Conservation (phyloP, 768 basidiomycete genomes). For the Floccularia luteovirens region DNA sequence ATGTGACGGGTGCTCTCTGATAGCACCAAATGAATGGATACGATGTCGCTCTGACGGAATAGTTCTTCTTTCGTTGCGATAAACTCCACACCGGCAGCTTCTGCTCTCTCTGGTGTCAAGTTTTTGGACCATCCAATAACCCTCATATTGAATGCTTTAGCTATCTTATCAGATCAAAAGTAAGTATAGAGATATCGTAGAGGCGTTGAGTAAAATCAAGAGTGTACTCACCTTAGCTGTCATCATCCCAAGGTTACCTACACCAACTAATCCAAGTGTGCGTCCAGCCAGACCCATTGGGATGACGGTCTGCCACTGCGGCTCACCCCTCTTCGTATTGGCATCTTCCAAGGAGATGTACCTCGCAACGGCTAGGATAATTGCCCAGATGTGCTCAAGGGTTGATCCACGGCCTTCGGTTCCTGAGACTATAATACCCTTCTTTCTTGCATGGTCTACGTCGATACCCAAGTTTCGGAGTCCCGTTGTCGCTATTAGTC, state of each 20-base stretch:
- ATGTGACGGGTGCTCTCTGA: constrained; percentile 42
- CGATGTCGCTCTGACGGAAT: constrained; percentile 44
- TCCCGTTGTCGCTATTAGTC: constrained; percentile 54
- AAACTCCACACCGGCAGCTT: constrained; percentile 41
- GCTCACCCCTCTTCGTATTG: constrained; percentile 33
- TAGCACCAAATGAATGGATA: constrained; percentile 55
- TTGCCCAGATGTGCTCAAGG: constrained; percentile 60
- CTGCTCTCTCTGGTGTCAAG: constrained; percentile 49
- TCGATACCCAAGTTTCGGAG: constrained; percentile 42
- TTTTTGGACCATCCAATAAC: constrained; percentile 62
- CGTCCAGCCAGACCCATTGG: constrained; percentile 45
- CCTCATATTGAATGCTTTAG: constrained; percentile 50
- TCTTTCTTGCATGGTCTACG: constrained; percentile 31
- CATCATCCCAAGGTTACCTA: constrained; percentile 46
- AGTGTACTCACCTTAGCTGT: constrained; percentile 34
- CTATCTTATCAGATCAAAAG: constrained; percentile 29
- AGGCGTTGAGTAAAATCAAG: not conserved
- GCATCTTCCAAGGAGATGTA: constrained; percentile 41
- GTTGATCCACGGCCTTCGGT: constrained; percentile 39
- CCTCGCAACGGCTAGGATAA: constrained; percentile 43
- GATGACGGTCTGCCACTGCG: constrained; percentile 46
- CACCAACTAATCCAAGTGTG: constrained; percentile 54
- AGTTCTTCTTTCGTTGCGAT: constrained; percentile 44
- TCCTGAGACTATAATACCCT: constrained; percentile 46
- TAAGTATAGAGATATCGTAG: not conserved